A percentile compares a stretch with the other conserved stretches of the same genome.
phyloP scores from a whole-genome alignment of 2,329 filamentous ascomycete genomes.

The Penicillium sp. region DNA sequence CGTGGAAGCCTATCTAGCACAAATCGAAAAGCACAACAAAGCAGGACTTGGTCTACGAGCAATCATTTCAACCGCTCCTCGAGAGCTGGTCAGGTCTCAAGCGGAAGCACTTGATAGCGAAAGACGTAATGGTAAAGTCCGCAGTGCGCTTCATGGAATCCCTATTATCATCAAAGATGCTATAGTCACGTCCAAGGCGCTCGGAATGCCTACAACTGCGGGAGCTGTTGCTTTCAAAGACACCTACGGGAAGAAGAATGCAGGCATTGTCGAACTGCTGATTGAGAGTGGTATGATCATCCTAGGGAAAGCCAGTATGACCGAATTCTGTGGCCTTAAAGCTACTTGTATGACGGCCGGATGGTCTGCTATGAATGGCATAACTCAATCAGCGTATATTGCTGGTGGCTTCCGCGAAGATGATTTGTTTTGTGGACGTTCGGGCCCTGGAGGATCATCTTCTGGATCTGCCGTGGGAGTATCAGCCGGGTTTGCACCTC shows the following conservation, averaged over 20 bases:
- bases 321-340: conserved; percentile 16
- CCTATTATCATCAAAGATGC: conserved; percentile 31
- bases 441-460: conserved; percentile 30
- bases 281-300: conserved; percentile 28
- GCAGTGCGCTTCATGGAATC: conserved; percentile 31
- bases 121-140: conserved; percentile 20
- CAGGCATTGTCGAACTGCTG: conserved; percentile 15
- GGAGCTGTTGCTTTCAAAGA: conserved; percentile 7
- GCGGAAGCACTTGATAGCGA: conserved; percentile 24
- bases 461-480: conserved; percentile 31
- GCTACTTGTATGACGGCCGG: conserved; percentile 17
- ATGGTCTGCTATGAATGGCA: conserved; percentile 25
- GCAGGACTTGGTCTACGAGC: conserved; percentile 1
- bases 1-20: conserved; percentile 6
- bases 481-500: conserved; percentile 28
- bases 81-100: conserved; percentile 9
- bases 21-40: conserved; percentile 9
- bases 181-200: conserved; percentile 29
- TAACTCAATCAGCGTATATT: conserved; percentile 26
- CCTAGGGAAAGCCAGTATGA: conserved; percentile 31
- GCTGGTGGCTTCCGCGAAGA: conserved; percentile 18
- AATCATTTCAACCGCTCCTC: conserved; percentile 11
- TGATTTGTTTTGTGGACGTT: conserved; percentile 21
- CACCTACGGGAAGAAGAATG: conserved; percentile 7
- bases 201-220: conserved; percentile 16